These are phyloP conservation scores for Leccinellum albellum DNA, from an alignment of 768 basidiomycete genomes.

Conservation along the genomic window DNA sequence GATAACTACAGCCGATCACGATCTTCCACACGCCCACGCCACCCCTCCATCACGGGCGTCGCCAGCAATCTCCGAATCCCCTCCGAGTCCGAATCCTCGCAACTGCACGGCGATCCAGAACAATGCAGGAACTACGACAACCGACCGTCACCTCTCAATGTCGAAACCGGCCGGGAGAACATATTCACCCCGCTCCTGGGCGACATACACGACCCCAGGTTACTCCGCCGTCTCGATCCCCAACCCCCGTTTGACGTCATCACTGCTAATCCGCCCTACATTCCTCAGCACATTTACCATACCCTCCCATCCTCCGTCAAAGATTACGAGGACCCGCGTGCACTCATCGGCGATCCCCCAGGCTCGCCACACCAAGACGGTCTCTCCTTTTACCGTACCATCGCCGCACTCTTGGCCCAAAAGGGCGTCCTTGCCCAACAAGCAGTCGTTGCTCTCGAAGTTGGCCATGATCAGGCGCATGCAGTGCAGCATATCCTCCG, in stretches of 20 bases:
- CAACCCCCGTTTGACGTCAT: constrained; percentile 65
- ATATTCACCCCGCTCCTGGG: constrained; percentile 40
- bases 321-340: constrained; percentile 75
- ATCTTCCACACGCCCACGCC: constrained; percentile 9
- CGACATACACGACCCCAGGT: constrained; percentile 36
- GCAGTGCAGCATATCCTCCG: constrained; percentile 58
- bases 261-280: constrained; percentile 87
- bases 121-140: neutral
- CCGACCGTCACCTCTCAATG: neutral
- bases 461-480: constrained; percentile 69
- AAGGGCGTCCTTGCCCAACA: constrained; percentile 48
- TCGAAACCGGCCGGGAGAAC: constrained; percentile 11
- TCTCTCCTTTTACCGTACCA: constrained; percentile 69
- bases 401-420: constrained; percentile 55
- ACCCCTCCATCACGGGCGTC: constrained; percentile 8
- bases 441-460: constrained; percentile 72
- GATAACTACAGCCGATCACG: constrained; percentile 39
- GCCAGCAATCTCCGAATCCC: constrained; percentile 2
- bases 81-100: neutral
- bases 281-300: constrained; percentile 63
- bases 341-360: constrained; percentile 72
- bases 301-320: constrained; percentile 64
- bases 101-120: neutral
- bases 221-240: constrained; percentile 30
- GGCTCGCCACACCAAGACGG: constrained; percentile 38